Conservation (phyloP, 306 rosid species). For the Trifolium pratense region DNA sequence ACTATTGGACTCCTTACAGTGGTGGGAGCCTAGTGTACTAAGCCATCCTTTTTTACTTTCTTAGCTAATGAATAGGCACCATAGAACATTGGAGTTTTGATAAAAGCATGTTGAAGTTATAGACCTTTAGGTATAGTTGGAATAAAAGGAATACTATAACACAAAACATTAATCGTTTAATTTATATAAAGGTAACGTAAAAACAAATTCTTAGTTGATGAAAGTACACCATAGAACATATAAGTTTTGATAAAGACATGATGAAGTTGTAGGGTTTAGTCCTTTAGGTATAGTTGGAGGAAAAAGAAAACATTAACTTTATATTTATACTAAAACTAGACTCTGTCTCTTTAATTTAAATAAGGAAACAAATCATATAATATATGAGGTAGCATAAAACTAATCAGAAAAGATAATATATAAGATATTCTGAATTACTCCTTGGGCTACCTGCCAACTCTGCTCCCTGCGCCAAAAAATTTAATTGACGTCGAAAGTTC, state of each 20-base stretch:
- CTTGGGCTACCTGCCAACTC: too few species aligned
- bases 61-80: neutral
- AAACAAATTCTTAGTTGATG: neutral
- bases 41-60: neutral
- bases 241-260: neutral
- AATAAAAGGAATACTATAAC: neutral
- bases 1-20: neutral
- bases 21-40: slow-evolving; percentile 6
- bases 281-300: slow-evolving; percentile 10
- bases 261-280: neutral
- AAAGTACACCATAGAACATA: neutral
- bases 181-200: neutral
- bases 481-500: too few species aligned
- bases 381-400: neutral
- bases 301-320: neutral
- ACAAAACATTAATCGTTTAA: neutral
- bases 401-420: neutral
- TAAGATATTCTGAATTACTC: neutral
- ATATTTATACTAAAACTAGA: neutral
- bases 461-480: too few species aligned
- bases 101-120: neutral
- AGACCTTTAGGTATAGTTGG: slow-evolving; percentile 1
- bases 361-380: slow-evolving; percentile 7
- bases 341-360: neutral
- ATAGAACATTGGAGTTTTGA: neutral